Conservation (phyloP, 495 filamentous ascomycete species). For the Penicillium tannophilum region DNA sequence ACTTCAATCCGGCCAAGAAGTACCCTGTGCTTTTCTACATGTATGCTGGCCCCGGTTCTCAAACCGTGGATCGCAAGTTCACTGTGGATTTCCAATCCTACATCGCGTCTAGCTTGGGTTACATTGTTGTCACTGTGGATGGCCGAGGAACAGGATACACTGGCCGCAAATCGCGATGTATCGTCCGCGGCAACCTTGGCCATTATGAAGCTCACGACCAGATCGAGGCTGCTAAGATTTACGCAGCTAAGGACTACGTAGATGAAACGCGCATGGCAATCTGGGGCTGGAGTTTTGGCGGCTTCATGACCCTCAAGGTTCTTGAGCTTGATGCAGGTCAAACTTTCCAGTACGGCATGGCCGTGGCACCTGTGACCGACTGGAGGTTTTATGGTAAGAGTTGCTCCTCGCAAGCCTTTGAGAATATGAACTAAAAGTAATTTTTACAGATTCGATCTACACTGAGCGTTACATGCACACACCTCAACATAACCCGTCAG, state of each 20-base stretch:
- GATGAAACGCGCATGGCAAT: constrained; percentile 83
- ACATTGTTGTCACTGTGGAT: constrained; percentile 94
- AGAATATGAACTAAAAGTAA: not conserved
- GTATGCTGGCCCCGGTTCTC: constrained; percentile 89
- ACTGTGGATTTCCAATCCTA: constrained; percentile 88
- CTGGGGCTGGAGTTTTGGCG: constrained; percentile 98
- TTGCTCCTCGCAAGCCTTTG: constrained; percentile 15
- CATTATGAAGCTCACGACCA: constrained; percentile 86
- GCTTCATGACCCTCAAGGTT: constrained; percentile 96
- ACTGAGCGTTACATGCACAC: constrained; percentile 96
- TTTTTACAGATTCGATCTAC: constrained; percentile 77
- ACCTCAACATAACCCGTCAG: constrained; percentile 74
- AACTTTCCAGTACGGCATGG: constrained; percentile 96
- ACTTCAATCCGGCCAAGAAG: constrained; percentile 81
- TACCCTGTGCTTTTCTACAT: constrained; percentile 95
- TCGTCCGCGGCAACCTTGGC: constrained; percentile 82
- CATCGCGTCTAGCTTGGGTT: constrained; percentile 82
- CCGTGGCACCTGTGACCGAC: constrained; percentile 95
- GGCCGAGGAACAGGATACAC: constrained; percentile 90
- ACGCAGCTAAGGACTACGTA: constrained; percentile 79
- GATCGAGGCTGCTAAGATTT: constrained; percentile 86
- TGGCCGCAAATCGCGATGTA: constrained; percentile 78
- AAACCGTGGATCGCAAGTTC: constrained; percentile 81
- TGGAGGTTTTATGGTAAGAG: constrained; percentile 83
- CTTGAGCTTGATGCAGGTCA: constrained; percentile 85